phyloP scores from a whole-genome alignment of 352 stramenopile genomes.

The Globisporangium okanoganense region DNA sequence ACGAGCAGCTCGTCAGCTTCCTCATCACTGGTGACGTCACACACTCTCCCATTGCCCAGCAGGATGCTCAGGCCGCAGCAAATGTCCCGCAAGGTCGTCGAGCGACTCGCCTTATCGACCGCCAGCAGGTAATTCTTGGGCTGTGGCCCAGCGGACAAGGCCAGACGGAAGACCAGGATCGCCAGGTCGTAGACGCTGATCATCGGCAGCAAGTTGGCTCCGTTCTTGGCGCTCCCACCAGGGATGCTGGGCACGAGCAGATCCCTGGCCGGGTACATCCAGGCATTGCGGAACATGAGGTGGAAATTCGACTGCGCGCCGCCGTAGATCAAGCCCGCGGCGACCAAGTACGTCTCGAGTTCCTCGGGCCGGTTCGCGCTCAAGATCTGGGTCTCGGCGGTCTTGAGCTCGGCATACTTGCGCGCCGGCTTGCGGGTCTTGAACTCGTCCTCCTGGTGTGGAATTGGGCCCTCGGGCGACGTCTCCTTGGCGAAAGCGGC shows the following conservation, averaged over 20 bases:
- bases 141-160: slow-evolving; percentile 22
- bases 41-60: slow-evolving; percentile 44
- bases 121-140: slow-evolving; percentile 66
- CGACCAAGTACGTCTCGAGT: slow-evolving; percentile 73
- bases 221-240: slow-evolving; percentile 25
- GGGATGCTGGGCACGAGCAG: slow-evolving; percentile 58
- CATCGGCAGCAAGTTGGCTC: slow-evolving; percentile 74
- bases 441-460: slow-evolving; percentile 73
- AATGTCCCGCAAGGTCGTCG: slow-evolving; percentile 56
- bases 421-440: slow-evolving; percentile 69
- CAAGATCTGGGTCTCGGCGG: slow-evolving; percentile 78
- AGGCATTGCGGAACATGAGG: slow-evolving; percentile 67
- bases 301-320: slow-evolving; percentile 64
- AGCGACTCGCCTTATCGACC: slow-evolving; percentile 49
- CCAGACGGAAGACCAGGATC: slow-evolving; percentile 42
- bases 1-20: slow-evolving; percentile 54
- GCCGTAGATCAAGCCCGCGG: slow-evolving; percentile 72
- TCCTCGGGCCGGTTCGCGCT: slow-evolving; percentile 55
- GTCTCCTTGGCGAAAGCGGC: slow-evolving; percentile 40
- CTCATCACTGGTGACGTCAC: slow-evolving; percentile 33
- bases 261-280: slow-evolving; percentile 53
- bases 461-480: slow-evolving; percentile 21
- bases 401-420: slow-evolving; percentile 76
- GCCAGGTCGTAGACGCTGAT: slow-evolving; percentile 84
- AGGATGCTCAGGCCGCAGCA: slow-evolving; percentile 57